Conservation (phyloP, 148 eudicot genomes). For the Silene conica region DNA sequence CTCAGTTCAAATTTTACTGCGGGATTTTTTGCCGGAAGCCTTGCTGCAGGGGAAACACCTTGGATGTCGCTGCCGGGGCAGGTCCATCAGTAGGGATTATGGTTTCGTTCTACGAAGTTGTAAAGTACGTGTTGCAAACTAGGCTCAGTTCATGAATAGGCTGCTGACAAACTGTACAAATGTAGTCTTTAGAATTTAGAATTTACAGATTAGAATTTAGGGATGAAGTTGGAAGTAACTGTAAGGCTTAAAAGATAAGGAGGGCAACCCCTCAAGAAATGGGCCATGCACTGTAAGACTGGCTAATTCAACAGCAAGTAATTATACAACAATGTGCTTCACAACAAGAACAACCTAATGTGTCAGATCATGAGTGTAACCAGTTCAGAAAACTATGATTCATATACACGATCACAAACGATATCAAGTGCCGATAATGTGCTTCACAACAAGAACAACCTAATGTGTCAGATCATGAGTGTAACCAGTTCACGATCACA, state of each 20-base stretch:
- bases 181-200: constrained; percentile 5
- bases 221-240: not conserved
- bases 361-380: not conserved
- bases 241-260: not conserved
- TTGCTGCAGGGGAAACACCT: constrained; percentile 93
- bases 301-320: constrained; percentile 15
- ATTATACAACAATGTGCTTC: constrained; percentile 7
- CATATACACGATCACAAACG: too few species aligned
- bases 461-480: not conserved
- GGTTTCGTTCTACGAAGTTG: constrained; percentile 91
- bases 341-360: not conserved
- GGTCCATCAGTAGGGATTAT: constrained; percentile 97
- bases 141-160: constrained; percentile 33
- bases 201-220: too few species aligned
- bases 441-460: not conserved
- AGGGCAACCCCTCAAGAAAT: not conserved
- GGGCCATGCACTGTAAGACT: constrained; percentile 9
- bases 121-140: constrained; percentile 60
- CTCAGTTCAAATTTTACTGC: constrained; percentile 83
- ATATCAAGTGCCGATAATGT: too few species aligned
- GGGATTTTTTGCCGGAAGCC: constrained; percentile 89
- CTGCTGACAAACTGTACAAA: not conserved
- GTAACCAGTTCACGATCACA: too few species aligned
- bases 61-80: constrained; percentile 93
- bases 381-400: too few species aligned